Percentiles rank a stretch among this genome's conserved stretches.
phyloP scores from a whole-genome alignment of 169 alveolate genomes.

The Plasmodium malariae region DNA sequence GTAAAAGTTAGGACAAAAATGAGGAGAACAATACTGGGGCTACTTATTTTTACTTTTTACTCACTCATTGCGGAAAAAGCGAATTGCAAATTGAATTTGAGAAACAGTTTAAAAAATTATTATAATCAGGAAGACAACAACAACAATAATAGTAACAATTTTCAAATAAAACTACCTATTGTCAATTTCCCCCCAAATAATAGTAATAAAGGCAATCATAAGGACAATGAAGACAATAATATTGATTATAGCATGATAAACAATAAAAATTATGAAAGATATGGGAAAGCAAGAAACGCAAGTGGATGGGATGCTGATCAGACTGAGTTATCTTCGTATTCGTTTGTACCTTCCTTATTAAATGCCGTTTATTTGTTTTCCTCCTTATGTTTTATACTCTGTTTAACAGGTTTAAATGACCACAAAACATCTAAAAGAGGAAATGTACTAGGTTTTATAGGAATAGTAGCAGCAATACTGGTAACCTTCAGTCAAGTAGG shows the following conservation, averaged over 20 bases:
- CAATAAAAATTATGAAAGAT: no score
- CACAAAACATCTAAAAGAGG: conserved; percentile 92
- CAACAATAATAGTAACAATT: conserved; percentile 9
- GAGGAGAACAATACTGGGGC: conserved; percentile 8
- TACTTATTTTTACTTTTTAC: background rate
- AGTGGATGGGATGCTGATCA: conserved; percentile 24
- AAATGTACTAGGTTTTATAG: conserved; percentile 88
- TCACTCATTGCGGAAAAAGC: background rate
- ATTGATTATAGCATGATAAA: no score
- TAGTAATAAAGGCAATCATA: conserved; percentile 4
- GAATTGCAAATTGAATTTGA: conserved; percentile 32
- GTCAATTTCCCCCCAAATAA: conserved; percentile 30
- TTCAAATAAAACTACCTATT: conserved; percentile 59
- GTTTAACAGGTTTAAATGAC: conserved; percentile 87
- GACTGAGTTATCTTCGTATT: conserved; percentile 34
- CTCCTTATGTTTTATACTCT: conserved; percentile 81
- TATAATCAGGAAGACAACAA: conserved; percentile 9
- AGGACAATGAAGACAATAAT: conserved; percentile 28
- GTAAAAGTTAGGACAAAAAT: background rate
- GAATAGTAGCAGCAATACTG: conserved; percentile 87
- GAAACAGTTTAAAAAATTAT: conserved; percentile 6
- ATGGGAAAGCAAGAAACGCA: background rate
- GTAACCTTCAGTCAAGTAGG: conserved; percentile 84
- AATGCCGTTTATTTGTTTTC: conserved; percentile 74
- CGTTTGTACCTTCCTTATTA: conserved; percentile 70